Evolutionary conservation across 345 rosid species (phyloP).

Genomic region (Linum usitatissimum): DNA sequence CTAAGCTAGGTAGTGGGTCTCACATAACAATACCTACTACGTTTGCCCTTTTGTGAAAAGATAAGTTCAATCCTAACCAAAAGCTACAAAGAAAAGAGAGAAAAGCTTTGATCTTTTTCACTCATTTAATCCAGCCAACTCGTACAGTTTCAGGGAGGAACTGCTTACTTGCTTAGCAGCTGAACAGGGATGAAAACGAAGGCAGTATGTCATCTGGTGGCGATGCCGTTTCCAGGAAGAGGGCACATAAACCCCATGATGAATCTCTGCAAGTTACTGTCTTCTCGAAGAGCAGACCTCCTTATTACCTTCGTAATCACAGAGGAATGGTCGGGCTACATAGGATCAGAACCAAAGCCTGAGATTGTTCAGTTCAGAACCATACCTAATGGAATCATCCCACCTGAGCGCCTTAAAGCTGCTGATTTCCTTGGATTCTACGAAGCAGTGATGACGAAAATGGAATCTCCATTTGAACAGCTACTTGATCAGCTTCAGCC

Average conservation of each 20-base stretch:
- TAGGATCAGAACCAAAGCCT: slow-evolving; percentile 10
- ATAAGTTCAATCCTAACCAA: no score
- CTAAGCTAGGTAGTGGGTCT: no score
- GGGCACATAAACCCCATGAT: slow-evolving; percentile 20
- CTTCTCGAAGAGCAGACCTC: slow-evolving; percentile 6
- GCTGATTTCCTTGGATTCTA: slow-evolving; percentile 12
- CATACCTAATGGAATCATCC: slow-evolving; percentile 5
- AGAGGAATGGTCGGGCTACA: slow-evolving; percentile 15
- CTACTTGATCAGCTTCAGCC: slow-evolving; percentile 10
- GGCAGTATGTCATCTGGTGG: slow-evolving; percentile 9
- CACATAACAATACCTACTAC: no score
- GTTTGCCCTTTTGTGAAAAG: no score
- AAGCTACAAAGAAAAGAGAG: no score
- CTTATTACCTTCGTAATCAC: slow-evolving; percentile 14
- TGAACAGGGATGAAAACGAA: background rate
- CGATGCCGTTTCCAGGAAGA: slow-evolving; percentile 14
- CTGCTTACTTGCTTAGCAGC: no score
- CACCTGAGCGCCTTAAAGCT: slow-evolving; percentile 6
- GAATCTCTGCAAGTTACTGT: slow-evolving; percentile 11
- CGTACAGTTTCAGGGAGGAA: no score
- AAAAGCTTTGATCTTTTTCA: no score
- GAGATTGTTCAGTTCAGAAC: slow-evolving; percentile 7
- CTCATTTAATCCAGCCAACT: no score
- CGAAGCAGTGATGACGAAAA: slow-evolving; percentile 16
- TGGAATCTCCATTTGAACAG: slow-evolving; percentile 15